These are phyloP conservation scores for Cyclotella kingstonii DNA, from an alignment of 108 stramenopile species.

Conservation along the genomic window DNA sequence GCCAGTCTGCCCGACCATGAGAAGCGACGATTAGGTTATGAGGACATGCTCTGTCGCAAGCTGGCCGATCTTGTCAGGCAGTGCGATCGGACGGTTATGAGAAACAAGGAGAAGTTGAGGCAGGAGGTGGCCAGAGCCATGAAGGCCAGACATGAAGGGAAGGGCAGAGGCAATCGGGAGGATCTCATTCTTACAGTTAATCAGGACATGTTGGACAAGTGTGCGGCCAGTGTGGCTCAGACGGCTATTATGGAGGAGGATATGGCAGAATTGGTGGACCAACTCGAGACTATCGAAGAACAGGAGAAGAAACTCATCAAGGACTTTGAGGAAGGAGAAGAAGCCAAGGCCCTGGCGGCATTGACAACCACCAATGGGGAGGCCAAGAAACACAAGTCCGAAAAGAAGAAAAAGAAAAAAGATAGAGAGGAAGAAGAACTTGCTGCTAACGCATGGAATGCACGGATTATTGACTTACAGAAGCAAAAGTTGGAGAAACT, in stretches of 20 bases:
- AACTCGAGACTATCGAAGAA: conserved; percentile 33
- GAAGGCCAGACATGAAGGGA: conserved; percentile 47
- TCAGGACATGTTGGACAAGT: conserved; percentile 46
- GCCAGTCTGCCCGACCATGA: conserved; percentile 59
- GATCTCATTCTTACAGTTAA: conserved; percentile 48
- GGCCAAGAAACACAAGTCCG: conserved; percentile 32
- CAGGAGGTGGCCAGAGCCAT: conserved; percentile 62
- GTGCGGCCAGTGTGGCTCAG: conserved; percentile 60
- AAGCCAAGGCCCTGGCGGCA: conserved; percentile 6
- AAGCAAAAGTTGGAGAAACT: conserved; percentile 47
- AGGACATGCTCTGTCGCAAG: conserved; percentile 69
- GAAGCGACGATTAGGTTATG: conserved; percentile 76
- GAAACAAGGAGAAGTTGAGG: conserved; percentile 83
- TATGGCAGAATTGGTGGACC: conserved; percentile 37
- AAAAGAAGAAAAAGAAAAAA: conserved; percentile 37
- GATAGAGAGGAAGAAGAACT: conserved; percentile 22
- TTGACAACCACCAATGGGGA: conserved; percentile 3
- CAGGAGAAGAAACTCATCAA: conserved; percentile 39
- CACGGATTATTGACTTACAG: conserved; percentile 43
- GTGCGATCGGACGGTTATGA: conserved; percentile 68
- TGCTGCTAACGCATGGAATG: conserved; percentile 18
- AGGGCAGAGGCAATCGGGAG: conserved; percentile 47
- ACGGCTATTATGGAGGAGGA: conserved; percentile 57
- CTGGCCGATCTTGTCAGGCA: conserved; percentile 71
- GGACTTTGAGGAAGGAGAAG: conserved; percentile 19